Conservation (phyloP, 2,329 filamentous ascomycete genomes). For the Pezicula carpinea region DNA sequence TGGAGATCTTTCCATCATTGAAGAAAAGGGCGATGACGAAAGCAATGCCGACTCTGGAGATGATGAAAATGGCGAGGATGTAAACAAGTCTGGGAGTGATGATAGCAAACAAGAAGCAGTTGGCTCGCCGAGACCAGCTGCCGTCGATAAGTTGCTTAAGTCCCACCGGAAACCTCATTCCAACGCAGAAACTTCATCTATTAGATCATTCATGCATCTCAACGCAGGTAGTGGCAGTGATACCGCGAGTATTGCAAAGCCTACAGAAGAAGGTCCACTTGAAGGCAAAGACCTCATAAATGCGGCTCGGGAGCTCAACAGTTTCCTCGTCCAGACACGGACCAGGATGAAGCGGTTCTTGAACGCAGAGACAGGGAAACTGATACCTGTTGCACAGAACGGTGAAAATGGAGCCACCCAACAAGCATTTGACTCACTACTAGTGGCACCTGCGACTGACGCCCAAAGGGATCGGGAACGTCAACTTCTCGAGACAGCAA, state of each 20-base stretch:
- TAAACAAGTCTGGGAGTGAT: slow-evolving; percentile 26
- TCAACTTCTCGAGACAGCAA: slow-evolving; percentile 71
- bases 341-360: slow-evolving; percentile 57
- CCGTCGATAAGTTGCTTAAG: slow-evolving; percentile 35
- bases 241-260: slow-evolving; percentile 44
- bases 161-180: slow-evolving; percentile 31
- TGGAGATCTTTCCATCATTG: slow-evolving; percentile 67
- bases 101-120: slow-evolving; percentile 14
- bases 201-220: slow-evolving; percentile 52
- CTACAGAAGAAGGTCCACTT: slow-evolving; percentile 47
- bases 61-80: slow-evolving; percentile 36
- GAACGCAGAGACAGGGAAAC: slow-evolving; percentile 56
- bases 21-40: slow-evolving; percentile 38
- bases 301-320: slow-evolving; percentile 78
- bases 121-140: slow-evolving; percentile 29
- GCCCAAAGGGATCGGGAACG: slow-evolving; percentile 57
- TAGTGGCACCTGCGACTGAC: slow-evolving; percentile 37
- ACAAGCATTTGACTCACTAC: slow-evolving; percentile 50
- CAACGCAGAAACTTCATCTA: slow-evolving; percentile 44
- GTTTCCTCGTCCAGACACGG: slow-evolving; percentile 83
- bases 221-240: slow-evolving; percentile 47
- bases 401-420: slow-evolving; percentile 38
- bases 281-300: slow-evolving; percentile 80
- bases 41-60: slow-evolving; percentile 35
- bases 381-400: slow-evolving; percentile 43